Base-by-base conservation (phyloP, 176 grass and related monocot species). In the Panicum miliaceum region DNA sequence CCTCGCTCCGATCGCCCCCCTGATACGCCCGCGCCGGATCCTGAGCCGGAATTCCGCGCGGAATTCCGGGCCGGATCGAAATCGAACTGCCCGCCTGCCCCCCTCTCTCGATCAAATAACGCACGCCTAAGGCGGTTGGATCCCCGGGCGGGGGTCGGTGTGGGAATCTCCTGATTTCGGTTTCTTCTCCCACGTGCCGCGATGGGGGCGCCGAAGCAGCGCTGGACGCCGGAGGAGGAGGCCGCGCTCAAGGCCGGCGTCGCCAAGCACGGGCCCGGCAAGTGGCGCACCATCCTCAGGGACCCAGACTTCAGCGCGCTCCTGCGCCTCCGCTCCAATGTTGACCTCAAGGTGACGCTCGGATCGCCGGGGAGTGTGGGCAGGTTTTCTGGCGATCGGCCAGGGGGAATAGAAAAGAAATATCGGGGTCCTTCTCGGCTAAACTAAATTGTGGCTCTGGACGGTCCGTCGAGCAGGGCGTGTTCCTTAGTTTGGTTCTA, bases 201-300 rank as follows among this genome's bases (percentile, higher is more conserved):
- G 51, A 97, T 98, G 95, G 95, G 95, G 66, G 95, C 89, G 20
- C 95, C 92, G 15, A 98, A 95, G 87, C 95, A 98, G 91, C 89
- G 92, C 71, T 98, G 95, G 95, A 98, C 92, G 29, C 37, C 84
- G 4, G 95, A 95, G 73, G 95, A 98, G 80, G 92, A 98, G 80
- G 83, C 92, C 35, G 95, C 95, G 51, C 90, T 98, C 73, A 98
- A 95, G 88, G 90, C 95, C 80, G 95, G 95, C 76, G 95, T 98
- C 22, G 88, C 81, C 77, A 95, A 91, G 82, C 92, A 98, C 60
- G 95, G 95, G 20, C 77, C 89, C 18, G 95, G 95, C 41, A 98
- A 95, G 82, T 98, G 95, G 95, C 89, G 95, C 26, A 98, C 91
- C 43, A 98, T 98, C 75, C 90, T 95, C 67, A 92, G 88, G 88